Percentiles rank a stretch among this genome's conserved stretches.
Conservation (phyloP, 225 moss, liverwort and hornwort genomes). For the Anthoceros angustus region DNA sequence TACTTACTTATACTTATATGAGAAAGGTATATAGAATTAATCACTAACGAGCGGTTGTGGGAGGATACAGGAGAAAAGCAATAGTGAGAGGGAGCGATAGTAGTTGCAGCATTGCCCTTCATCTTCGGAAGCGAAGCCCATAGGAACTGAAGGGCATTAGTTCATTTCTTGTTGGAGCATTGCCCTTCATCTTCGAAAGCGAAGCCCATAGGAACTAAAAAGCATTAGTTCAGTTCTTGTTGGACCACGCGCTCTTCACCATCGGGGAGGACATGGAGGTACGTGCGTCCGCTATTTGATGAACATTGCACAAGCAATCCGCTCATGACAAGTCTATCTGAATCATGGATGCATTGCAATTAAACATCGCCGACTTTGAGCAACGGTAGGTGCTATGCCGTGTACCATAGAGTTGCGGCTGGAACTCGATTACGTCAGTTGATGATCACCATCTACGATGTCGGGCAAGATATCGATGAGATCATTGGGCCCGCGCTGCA, state of each 20-base stretch:
- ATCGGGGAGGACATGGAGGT: constrained; percentile 30
- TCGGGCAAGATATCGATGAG: background rate
- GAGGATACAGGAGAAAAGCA: too few relatives aligned
- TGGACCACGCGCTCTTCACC: constrained; percentile 20
- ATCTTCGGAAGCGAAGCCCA: too few relatives aligned
- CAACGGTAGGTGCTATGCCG: constrained; percentile 28
- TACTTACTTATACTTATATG: too few relatives aligned
- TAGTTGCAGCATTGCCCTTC: too few relatives aligned
- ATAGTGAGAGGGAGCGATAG: too few relatives aligned
- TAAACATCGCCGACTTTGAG: constrained; percentile 19
- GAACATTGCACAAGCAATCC: background rate
- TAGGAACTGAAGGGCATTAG: too few relatives aligned
- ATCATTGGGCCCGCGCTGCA: background rate
- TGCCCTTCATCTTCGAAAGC: too few relatives aligned
- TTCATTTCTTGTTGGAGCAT: too few relatives aligned
- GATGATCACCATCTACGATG: background rate
- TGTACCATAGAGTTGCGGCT: constrained; percentile 21
- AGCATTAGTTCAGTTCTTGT: too few relatives aligned
- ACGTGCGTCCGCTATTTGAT: background rate
- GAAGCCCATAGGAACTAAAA: too few relatives aligned
- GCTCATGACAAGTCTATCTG: background rate
- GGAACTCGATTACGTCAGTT: background rate
- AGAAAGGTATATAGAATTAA: too few relatives aligned
- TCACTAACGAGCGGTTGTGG: too few relatives aligned
- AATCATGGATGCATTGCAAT: background rate